These are phyloP conservation scores for Isabelozyma pseudorhagii DNA, from an alignment of 805 yeast species.

Conservation along the genomic window DNA sequence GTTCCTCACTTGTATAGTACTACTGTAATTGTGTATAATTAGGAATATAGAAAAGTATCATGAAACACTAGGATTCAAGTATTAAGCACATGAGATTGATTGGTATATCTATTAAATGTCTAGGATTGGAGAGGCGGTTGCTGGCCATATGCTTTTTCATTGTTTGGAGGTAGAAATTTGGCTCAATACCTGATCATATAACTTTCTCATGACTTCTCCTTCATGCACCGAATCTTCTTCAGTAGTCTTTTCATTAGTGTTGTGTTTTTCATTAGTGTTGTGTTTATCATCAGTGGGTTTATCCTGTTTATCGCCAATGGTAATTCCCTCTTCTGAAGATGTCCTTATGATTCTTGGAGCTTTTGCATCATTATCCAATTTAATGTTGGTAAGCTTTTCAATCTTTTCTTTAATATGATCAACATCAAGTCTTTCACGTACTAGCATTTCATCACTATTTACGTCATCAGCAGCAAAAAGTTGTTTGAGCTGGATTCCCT, in stretches of 20 bases:
- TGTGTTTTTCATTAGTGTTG: background rate
- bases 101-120: no score
- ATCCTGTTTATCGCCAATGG: background rate
- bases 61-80: no score
- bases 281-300: background rate
- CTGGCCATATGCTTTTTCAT: no score
- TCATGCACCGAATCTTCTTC: background rate
- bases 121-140: no score
- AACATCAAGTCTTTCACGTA: conserved; percentile 8
- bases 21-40: background rate
- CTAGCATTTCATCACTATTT: background rate
- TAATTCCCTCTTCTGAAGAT: background rate
- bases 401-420: conserved; percentile 8
- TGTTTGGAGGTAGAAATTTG: background rate
- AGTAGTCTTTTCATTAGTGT: background rate
- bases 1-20: background rate
- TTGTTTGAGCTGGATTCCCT: conserved; percentile 28
- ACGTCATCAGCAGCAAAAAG: background rate
- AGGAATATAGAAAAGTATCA: background rate
- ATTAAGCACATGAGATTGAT: no score
- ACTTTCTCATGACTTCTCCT: background rate
- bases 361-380: background rate
- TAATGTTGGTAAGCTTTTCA: background rate
- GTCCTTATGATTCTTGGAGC: background rate
- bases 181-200: background rate